These are phyloP conservation scores for Jacaranda mimosifolia DNA, from an alignment of 257 asterid genomes.

Conservation along the genomic window DNA sequence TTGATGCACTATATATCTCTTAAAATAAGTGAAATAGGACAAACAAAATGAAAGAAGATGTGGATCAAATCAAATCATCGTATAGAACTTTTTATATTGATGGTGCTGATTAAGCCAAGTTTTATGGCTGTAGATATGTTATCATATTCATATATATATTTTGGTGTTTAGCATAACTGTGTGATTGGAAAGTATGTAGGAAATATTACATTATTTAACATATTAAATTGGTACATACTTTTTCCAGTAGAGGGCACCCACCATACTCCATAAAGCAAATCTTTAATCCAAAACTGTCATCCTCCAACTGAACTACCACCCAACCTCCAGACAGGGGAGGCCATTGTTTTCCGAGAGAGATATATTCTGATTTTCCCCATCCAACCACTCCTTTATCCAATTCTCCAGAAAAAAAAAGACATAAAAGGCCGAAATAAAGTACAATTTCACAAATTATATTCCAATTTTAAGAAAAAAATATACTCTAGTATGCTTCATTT, in stretches of 20 bases:
- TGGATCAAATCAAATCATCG: no score
- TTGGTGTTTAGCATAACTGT: neutral
- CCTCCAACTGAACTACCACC: constrained; percentile 49
- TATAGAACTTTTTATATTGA: no score
- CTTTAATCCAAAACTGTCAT: constrained; percentile 24
- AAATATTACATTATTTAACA: constrained; percentile 12
- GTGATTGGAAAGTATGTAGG: constrained; percentile 28
- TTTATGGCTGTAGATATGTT: no score
- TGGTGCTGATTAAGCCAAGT: no score
- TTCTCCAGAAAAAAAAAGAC: neutral
- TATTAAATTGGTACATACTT: neutral
- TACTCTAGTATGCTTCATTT: no score
- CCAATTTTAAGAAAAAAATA: neutral
- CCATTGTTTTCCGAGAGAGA: constrained; percentile 44
- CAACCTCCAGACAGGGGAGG: constrained; percentile 40
- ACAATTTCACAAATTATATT: neutral
- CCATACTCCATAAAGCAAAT: constrained; percentile 30
- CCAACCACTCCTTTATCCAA: constrained; percentile 24
- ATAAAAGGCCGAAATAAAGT: neutral
- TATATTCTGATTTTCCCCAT: constrained; percentile 35
- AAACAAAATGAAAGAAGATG: no score
- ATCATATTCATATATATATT: no score
- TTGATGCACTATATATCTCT: no score
- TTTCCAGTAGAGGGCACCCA: constrained; percentile 15
- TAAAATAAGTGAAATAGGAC: no score